These are phyloP conservation scores for Globisporangium lucens DNA, from an alignment of 352 stramenopile genomes.

Conservation along the genomic window DNA sequence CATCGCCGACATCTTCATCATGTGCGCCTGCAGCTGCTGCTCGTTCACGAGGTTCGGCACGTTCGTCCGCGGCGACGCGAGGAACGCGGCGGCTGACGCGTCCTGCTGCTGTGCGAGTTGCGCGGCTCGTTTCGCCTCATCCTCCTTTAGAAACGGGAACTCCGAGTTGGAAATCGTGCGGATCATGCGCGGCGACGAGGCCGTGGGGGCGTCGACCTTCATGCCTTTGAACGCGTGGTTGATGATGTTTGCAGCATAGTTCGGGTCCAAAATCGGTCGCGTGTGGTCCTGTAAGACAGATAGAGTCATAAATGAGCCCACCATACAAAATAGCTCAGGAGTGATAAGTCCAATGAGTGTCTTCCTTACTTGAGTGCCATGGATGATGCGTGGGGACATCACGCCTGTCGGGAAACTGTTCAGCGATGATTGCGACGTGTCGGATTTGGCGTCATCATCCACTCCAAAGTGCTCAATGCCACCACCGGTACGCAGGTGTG, in stretches of 20 bases:
- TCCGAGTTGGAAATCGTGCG: slow-evolving; percentile 73
- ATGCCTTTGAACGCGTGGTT: slow-evolving; percentile 70
- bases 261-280: slow-evolving; percentile 28
- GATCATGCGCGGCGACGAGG: slow-evolving; percentile 54
- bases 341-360: no score
- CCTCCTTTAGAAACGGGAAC: slow-evolving; percentile 65
- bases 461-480: slow-evolving; percentile 27
- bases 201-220: slow-evolving; percentile 33
- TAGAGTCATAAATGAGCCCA: neutral
- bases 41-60: slow-evolving; percentile 15
- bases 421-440: slow-evolving; percentile 22
- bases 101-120: neutral
- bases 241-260: slow-evolving; percentile 51
- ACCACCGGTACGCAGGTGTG: neutral
- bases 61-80: slow-evolving; percentile 12
- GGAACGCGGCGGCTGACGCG: slow-evolving; percentile 15
- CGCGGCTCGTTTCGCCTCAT: slow-evolving; percentile 30
- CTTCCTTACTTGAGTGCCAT: slow-evolving; percentile 31
- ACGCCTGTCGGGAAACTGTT: slow-evolving; percentile 26
- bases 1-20: slow-evolving; percentile 54
- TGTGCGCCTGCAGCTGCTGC: slow-evolving; percentile 35
- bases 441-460: slow-evolving; percentile 33
- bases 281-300: slow-evolving; percentile 15
- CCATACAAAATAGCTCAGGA: neutral
- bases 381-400: slow-evolving; percentile 41